Base-by-base conservation (phyloP, 2,329 filamentous ascomycete species). In the Fusarium liriodendri region DNA sequence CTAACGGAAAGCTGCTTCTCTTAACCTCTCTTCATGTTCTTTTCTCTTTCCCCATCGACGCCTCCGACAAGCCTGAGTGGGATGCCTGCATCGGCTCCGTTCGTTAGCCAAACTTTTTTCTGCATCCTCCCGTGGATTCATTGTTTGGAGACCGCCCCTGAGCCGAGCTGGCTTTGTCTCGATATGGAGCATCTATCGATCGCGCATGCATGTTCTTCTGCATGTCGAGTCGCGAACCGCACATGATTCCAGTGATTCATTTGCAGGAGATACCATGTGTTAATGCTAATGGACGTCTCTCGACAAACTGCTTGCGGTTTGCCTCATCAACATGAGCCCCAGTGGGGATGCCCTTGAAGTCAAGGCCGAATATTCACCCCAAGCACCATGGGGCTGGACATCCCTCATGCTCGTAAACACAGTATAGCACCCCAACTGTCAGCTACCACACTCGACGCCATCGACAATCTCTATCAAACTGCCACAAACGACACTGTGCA, bases 91-190 rank as follows among this genome's bases (percentile, higher is more conserved):
- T 74, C 37, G 7, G 40, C 55, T 55, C 16, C 42, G 58, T 57
- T 74, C 47, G 32, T 66, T 62, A 50, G 45, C 40, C 55, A 32
- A 42, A 38, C 32, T 69, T 62, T 38, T 38, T 74, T 52, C 72
- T 74, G 72, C 72, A 75, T 42, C 42, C 33, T 75, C 62, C 72
- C 72, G 72, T 62, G 37, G 22, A 62, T 58, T 55, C 40, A 62
- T 59, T 38, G 32, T 55, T 55, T 45, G 47, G 54, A 40, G 47
- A 27, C 47, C 33, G 60, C 50, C 50, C 27, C 50, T n/a, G 18
- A 54, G 29, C 27, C 27, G 6, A 54, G 27, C 50, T 32, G 55
- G 18, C 35, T 40, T 50, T 29, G 33, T 47, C 27, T 47, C 6
- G n/a, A 62, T 25, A 61, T 52, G 22, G 47, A 13, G 27, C 11